These are phyloP conservation scores for Cucurbita ficifolia DNA, from an alignment of 306 rosid genomes.

Conservation along the genomic window DNA sequence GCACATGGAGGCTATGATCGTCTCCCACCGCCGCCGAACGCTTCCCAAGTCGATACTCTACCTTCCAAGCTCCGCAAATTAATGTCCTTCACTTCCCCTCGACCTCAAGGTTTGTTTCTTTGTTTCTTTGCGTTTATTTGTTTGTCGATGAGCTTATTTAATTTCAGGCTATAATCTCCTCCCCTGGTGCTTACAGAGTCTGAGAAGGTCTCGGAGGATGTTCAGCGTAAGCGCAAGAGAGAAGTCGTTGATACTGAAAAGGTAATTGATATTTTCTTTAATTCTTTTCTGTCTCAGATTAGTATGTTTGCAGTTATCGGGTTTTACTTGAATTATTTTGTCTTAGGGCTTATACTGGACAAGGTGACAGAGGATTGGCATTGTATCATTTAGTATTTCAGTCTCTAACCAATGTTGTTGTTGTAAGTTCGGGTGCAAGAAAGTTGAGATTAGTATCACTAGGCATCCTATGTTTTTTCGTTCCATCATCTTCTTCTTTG, in stretches of 20 bases:
- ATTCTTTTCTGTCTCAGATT: neutral
- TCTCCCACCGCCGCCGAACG: slow-evolving; percentile 83
- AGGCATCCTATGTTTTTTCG: neutral
- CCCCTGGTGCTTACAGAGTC: slow-evolving; percentile 24
- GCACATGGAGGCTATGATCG: slow-evolving; percentile 61
- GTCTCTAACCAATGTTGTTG: neutral
- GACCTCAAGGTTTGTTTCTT: slow-evolving; percentile 20
- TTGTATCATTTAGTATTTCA: neutral
- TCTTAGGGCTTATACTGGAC: neutral
- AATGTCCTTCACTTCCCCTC: slow-evolving; percentile 34
- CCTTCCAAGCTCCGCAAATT: slow-evolving; percentile 68
- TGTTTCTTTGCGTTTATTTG: neutral
- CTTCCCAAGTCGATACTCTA: slow-evolving; percentile 38
- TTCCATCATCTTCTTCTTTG: neutral
- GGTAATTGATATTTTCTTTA: slow-evolving; percentile 10
- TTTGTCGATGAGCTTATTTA: neutral
- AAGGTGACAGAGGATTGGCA: neutral
- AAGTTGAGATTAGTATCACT: neutral
- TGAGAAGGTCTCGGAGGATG: slow-evolving; percentile 11
- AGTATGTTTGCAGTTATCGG: neutral
- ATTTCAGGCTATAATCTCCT: neutral
- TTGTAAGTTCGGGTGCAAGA: neutral
- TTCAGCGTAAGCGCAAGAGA: slow-evolving; percentile 13
- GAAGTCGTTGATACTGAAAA: slow-evolving; percentile 10
- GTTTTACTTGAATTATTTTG: neutral